Percentiles rank a stretch among this genome's conserved stretches.
Evolutionary conservation across 2,329 filamentous ascomycete genomes (phyloP).

Genomic region (Neopestalotiopsis clavispora): DNA sequence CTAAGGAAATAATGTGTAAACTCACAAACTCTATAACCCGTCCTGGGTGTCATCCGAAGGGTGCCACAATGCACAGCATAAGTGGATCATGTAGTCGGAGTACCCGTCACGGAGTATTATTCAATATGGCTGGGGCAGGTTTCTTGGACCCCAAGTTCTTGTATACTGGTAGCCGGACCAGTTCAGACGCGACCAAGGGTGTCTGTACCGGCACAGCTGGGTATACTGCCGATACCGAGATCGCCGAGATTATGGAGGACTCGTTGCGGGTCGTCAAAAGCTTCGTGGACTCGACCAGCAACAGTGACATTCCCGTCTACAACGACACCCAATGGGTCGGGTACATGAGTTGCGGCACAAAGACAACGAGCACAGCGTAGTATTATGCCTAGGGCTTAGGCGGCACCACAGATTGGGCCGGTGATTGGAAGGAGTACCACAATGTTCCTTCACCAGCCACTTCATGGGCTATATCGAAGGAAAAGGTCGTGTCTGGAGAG

Average conservation of each 20-base stretch:
- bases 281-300: slow-evolving; percentile 22
- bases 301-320: slow-evolving; percentile 28
- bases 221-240: slow-evolving; percentile 45
- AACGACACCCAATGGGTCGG: slow-evolving; percentile 24
- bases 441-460: not conserved
- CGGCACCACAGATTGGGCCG: slow-evolving; percentile 33
- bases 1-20: no score
- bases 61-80: no score
- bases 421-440: slow-evolving; percentile 30
- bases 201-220: slow-evolving; percentile 42
- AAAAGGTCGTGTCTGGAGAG: not conserved
- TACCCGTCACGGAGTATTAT: slow-evolving; percentile 37
- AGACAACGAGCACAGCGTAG: slow-evolving; percentile 19
- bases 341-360: slow-evolving; percentile 23
- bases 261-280: slow-evolving; percentile 12
- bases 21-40: no score
- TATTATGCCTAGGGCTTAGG: slow-evolving; percentile 22
- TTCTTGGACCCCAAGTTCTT: slow-evolving; percentile 38
- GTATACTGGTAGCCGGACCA: slow-evolving; percentile 32
- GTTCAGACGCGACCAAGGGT: slow-evolving; percentile 35
- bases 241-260: slow-evolving; percentile 34
- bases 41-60: no score
- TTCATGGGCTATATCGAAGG: not conserved
- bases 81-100: no score
- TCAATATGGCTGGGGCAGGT: slow-evolving; percentile 35